Conservation (phyloP, 2,329 filamentous ascomycete species). For the Sclerotinia spermophila region DNA sequence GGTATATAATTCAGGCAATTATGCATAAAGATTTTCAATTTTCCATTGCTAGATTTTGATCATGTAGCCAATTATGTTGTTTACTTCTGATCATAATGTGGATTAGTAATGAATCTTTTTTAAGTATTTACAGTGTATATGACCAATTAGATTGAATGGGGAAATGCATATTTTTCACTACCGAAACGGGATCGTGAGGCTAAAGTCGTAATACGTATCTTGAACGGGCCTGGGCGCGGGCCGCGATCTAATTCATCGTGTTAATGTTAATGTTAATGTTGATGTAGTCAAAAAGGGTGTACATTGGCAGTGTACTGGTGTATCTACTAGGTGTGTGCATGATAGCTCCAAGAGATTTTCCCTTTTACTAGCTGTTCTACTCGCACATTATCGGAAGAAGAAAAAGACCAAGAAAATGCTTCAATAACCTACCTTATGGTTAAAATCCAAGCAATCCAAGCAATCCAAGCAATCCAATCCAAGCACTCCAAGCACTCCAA, state of each 20-base stretch:
- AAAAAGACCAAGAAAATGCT: background rate
- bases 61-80: background rate
- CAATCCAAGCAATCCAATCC: background rate
- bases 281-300: too few species aligned
- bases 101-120: background rate
- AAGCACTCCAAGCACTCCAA: background rate
- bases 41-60: background rate
- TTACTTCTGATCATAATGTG: too few species aligned
- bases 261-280: too few species aligned
- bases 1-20: background rate
- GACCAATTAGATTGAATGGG: background rate
- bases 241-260: too few species aligned
- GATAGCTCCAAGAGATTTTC: too few species aligned
- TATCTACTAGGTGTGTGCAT: too few species aligned
- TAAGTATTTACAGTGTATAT: fast-evolving
- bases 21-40: slow-evolving; percentile 6
- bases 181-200: background rate
- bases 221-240: background rate
- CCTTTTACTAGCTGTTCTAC: too few species aligned
- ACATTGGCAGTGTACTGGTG: too few species aligned
- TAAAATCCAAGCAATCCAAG: background rate
- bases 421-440: background rate
- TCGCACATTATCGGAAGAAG: too few species aligned
- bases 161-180: background rate
- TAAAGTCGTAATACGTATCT: too few species aligned